A percentile compares a stretch with the other conserved stretches of the same genome.
These are phyloP conservation scores for Microcera coccophila DNA, from an alignment of 2,329 filamentous ascomycete species.

Conservation along the genomic window DNA sequence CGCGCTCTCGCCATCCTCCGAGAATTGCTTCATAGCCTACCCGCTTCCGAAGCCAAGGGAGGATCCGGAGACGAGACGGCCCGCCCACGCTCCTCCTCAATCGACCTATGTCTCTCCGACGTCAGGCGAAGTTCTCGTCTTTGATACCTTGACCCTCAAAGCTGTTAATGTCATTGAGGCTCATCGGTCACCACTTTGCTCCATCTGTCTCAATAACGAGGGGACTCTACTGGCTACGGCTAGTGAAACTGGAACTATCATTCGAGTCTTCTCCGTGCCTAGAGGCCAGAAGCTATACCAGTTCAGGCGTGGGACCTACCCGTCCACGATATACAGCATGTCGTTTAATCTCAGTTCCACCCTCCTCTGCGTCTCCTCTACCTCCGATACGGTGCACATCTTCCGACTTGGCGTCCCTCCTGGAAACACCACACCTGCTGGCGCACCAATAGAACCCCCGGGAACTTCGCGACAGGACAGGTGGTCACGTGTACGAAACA, in stretches of 20 bases:
- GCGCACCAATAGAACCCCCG: conserved; percentile 36
- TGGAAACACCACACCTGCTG: conserved; percentile 34
- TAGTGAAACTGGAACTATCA: conserved; percentile 96
- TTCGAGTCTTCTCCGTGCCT: conserved; percentile 90
- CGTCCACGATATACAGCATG: conserved; percentile 96
- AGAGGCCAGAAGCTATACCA: conserved; percentile 91
- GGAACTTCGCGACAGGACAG: conserved; percentile 46
- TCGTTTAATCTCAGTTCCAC: conserved; percentile 95
- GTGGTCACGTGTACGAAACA: conserved; percentile 51
- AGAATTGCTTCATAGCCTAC: conserved; percentile 93
- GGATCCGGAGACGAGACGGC: conserved; percentile 54
- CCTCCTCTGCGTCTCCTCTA: conserved; percentile 89
- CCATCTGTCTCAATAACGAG: conserved; percentile 86
- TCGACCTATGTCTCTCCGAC: conserved; percentile 78
- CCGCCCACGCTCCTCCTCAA: conserved; percentile 79
- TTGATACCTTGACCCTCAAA: conserved; percentile 83
- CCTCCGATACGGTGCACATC: conserved; percentile 93
- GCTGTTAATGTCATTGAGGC: conserved; percentile 94
- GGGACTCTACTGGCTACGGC: conserved; percentile 89
- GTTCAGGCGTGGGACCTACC: conserved; percentile 92
- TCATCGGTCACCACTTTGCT: conserved; percentile 85
- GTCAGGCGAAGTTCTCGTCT: conserved; percentile 87
- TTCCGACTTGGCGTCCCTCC: conserved; percentile 68
- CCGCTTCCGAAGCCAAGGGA: conserved; percentile 74
- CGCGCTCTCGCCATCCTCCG: conserved; percentile 87